Evolutionary conservation across 176 grass and related monocot species (phyloP), one percentile per base, ranked within the genome.

Genomic region (Thalia dealbata): DNA sequence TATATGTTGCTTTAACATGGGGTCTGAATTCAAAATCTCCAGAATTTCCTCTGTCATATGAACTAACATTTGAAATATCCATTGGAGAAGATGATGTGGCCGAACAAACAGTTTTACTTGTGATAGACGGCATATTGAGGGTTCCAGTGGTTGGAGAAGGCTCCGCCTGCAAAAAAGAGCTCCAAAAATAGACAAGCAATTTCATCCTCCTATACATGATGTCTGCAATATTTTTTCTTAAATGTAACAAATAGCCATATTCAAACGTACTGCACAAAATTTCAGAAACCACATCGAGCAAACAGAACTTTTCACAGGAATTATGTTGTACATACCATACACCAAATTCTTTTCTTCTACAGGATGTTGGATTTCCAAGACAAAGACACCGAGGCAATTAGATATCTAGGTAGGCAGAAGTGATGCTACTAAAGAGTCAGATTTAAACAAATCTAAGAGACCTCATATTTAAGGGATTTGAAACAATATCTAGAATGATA

Each of bases 61-160:
- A 25, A 64, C 43, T 81, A 61, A 52, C 70, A 59, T 18, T 28
- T 50, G 76, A 75, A 59, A 76, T 93, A 77, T 91, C 85, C 69
- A 83, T 81, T 78, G 87, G 80, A 0, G 88, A 99, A 82, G 87
- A 43, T 73, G 82, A 72, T 68, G 73, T 80, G 26, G 82, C 81
- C 6, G 30, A 54, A 69, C 67, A 62, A 64, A 81, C 71, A 5
- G 72, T 88, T 87, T 88, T 99, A 74, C 78, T 72, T 58, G 88
- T 85, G 41, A 95, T 81, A 26, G 84, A 86, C 60, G 83, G 43
- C 90, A 91, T 92, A 78, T 78, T 85, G 59, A 97, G 76, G 63
- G 90, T 88, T 80, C 95, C 95, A 79, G 95, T 99, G 24, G 95
- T 99, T 10, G 95, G 95, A 67, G 95, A 99, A n/a, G 90, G 95